Evolutionary conservation across 768 basidiomycete genomes (phyloP).

Genomic region (Boletus vinaceobasis): DNA sequence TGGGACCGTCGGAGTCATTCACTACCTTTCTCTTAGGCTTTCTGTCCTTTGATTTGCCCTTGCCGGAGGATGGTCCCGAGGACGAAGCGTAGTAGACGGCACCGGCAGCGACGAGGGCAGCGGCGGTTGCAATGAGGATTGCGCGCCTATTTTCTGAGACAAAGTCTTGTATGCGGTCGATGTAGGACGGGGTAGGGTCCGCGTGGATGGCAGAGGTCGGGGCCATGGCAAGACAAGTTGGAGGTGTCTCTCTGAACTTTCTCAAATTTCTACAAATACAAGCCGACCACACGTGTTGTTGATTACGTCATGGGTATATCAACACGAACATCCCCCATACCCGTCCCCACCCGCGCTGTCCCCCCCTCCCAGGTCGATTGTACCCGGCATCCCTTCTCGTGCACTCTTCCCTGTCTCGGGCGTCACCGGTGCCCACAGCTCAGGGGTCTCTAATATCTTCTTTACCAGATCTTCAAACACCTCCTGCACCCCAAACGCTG

Average conservation of each 20-base stretch:
- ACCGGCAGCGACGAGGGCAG: constrained; percentile 65
- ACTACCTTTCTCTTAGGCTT: constrained; percentile 50
- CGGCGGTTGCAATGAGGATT: constrained; percentile 69
- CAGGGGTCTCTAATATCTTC: constrained; percentile 79
- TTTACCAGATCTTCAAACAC: constrained; percentile 76
- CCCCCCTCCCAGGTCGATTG: constrained; percentile 32
- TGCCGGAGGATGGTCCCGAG: constrained; percentile 34
- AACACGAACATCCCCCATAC: constrained; percentile 35
- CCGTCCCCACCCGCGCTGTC: constrained; percentile 15
- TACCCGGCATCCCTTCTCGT: constrained; percentile 40
- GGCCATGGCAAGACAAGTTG: constrained; percentile 16
- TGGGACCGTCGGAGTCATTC: constrained; percentile 65
- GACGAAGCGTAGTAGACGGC: constrained; percentile 69
- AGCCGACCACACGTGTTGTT: constrained; percentile 7
- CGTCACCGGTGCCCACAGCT: constrained; percentile 59
- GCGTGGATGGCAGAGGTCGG: constrained; percentile 9
- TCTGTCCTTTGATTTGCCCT: constrained; percentile 48
- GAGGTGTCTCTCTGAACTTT: neutral
- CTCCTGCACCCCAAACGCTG: constrained; percentile 75
- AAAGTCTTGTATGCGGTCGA: constrained; percentile 66
- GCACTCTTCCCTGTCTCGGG: constrained; percentile 11
- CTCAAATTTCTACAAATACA: constrained; percentile 3
- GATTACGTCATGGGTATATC: constrained; percentile 24
- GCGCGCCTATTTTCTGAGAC: constrained; percentile 76
- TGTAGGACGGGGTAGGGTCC: constrained; percentile 28